A percentile compares a stretch with the other conserved stretches of the same genome.
Evolutionary conservation across 768 basidiomycete species (phyloP).

Genomic region (Mycena crocata): DNA sequence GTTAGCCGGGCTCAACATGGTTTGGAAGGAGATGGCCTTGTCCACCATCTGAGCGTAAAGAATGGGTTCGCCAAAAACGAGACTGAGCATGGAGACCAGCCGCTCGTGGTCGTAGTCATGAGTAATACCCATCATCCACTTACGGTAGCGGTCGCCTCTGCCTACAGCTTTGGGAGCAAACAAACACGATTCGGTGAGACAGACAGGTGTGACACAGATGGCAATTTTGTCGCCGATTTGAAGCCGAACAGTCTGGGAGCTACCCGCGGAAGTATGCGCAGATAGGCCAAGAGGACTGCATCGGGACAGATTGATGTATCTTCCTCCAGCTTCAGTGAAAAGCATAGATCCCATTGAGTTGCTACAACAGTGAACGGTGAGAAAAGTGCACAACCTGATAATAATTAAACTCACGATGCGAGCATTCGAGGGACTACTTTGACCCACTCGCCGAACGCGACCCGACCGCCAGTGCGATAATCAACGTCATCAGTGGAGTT

Average conservation of each 20-base stretch:
- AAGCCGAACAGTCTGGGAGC: background rate
- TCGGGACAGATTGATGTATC: constrained; percentile 1
- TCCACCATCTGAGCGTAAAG: no score
- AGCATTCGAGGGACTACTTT: background rate
- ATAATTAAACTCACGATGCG: background rate
- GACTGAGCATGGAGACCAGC: no score
- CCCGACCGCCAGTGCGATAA: background rate
- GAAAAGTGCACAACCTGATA: background rate
- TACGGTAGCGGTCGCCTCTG: background rate
- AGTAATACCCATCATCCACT: background rate
- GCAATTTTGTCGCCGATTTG: background rate
- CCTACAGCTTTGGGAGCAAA: background rate
- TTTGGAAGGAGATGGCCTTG: no score
- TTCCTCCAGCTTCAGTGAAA: background rate
- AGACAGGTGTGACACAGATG: background rate
- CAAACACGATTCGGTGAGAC: background rate
- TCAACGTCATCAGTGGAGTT: background rate
- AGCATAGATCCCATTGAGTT: background rate
- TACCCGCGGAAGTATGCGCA: background rate
- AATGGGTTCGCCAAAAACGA: no score
- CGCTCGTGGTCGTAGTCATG: no score
- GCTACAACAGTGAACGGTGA: background rate
- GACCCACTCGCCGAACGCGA: background rate
- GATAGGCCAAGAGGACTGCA: background rate
- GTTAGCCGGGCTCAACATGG: no score